Conservation (phyloP, 78 protist genomes). For the Creolimax fragrantissima region DNA sequence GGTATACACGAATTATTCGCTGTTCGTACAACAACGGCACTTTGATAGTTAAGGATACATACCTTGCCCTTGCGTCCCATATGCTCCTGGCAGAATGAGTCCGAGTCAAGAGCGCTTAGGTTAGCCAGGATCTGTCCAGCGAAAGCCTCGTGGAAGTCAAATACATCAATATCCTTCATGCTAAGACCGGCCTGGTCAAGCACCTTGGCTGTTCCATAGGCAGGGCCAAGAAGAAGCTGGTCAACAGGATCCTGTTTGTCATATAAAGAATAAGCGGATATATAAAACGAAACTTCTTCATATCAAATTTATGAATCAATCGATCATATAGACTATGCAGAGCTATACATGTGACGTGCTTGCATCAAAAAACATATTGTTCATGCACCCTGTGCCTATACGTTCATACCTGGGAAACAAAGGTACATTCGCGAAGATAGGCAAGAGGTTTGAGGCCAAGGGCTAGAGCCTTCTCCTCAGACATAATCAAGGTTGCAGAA, state of each 20-base stretch:
- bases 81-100: conserved; percentile 14
- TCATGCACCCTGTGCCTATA: too few relatives aligned
- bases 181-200: conserved; percentile 24
- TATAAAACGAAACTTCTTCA: too few relatives aligned
- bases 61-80: conserved; percentile 5
- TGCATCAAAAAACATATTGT: too few relatives aligned
- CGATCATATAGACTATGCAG: too few relatives aligned
- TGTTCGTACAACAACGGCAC: too few relatives aligned
- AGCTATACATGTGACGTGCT: too few relatives aligned
- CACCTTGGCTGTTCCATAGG: conserved; percentile 37
- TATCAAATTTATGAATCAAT: too few relatives aligned
- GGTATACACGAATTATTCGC: too few relatives aligned
- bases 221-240: conserved; percentile 55
- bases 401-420: neutral
- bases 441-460: conserved; percentile 26
- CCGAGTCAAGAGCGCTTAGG: conserved; percentile 44
- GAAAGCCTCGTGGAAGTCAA: conserved; percentile 78
- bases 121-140: conserved; percentile 62
- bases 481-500: conserved; percentile 35
- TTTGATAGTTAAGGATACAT: too few relatives aligned
- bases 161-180: conserved; percentile 48
- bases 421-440: neutral
- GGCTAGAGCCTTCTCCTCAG: conserved; percentile 20
- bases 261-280: too few relatives aligned
- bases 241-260: conserved; percentile 60